Base-by-base conservation (phyloP, 23 red algal genomes). In the Gracilaria domingensis region DNA sequence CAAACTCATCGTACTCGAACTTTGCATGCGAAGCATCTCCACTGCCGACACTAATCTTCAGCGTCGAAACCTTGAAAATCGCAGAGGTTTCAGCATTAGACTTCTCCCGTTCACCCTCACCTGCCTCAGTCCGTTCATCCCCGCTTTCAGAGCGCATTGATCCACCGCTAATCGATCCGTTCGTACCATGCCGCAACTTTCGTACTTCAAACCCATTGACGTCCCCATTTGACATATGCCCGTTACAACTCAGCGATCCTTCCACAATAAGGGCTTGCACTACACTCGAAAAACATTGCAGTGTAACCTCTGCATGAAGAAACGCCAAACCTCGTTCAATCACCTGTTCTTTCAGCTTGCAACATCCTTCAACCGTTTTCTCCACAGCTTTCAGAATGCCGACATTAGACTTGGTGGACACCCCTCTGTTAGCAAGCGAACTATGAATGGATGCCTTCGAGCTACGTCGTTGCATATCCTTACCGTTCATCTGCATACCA, bases 1-100 rank as follows among this genome's bases (percentile, higher is more conserved):
- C 87, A 90, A 90, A 90, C 32, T 90, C 87, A 50, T 90, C 87
- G 51, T 67, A 90, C 48, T 90, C 87, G 64, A 42, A 60, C 74
- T 77, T 90, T 17, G 55, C 38, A 17, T 39, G 29, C 30, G 55
- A 51, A 4, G 54, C 55, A 20, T 90, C 87, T 13, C 59, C 75
- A 50, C 36, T 81, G 39, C 74, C 32, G 11, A 81, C 47, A 23
- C 60, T 72, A 51, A 82, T 82, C 14, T 16, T 37, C 39, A 90
- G 35, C 9, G 64, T 87, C 0, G 84, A 87, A 37, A 57, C 75
- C 87, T 90, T 90, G 73, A 90, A 90, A 33, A 90, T 90, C 28
- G 71, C 30, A 26, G 87, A 79, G 2, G 75, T 53, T 16, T 78
- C 66, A 20, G 71, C 62, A 20, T 24, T 82, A 30, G 79, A 16